Base-by-base conservation (phyloP, 2,329 filamentous ascomycete genomes). In the Ceratocystis cubensis region DNA sequence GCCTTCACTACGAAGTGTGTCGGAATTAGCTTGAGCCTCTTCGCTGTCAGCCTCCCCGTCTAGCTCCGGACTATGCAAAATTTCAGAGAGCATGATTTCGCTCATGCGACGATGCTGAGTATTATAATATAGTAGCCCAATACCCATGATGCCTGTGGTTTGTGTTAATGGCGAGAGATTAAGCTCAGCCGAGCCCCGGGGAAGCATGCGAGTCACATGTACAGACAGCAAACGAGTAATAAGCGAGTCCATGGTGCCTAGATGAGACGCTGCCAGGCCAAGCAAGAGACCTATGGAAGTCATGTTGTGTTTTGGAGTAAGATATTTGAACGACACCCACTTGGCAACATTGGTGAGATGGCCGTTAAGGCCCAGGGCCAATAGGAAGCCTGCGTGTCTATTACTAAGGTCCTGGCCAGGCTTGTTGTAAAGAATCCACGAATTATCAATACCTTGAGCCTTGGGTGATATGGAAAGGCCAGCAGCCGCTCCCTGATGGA, bases 241-340 rank as follows among this genome's bases (percentile, higher is more conserved):
- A 33, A 96, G 81, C 1, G 90, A 94, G 74, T 99, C 94, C 93
- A 97, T 97, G 1, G 92, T 97, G 1, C 95, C 94, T 70, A 96
- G 81, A 73, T 96, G 96, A 1, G 94, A 97, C 30, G 90, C 94
- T 7, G 94, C 92, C 20, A 99, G 80, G 0, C 94, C 94, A 0
- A 99, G 80, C 2, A 99, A 81, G n/a, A 99, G 80, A 8, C 94
- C 94, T 65, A 99, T 93, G 0, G 94, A 97, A 28, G 94, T 97
- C 94, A 99, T 99, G 30, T 92, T 96, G 75, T 99, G 95, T 73
- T 99, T 99, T 1, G 94, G 93, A 0, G 94, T 99, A n/a, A 99
- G 79, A 71, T 99, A 99, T 73, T 96, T 97, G 82, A 97, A 99
- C 7, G 92, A 93, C 56, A 99, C 88, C 93, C 94, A 99, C 78